Evolutionary conservation across 495 filamentous ascomycete species (phyloP).

Genomic region (Bombardia bombarda): DNA sequence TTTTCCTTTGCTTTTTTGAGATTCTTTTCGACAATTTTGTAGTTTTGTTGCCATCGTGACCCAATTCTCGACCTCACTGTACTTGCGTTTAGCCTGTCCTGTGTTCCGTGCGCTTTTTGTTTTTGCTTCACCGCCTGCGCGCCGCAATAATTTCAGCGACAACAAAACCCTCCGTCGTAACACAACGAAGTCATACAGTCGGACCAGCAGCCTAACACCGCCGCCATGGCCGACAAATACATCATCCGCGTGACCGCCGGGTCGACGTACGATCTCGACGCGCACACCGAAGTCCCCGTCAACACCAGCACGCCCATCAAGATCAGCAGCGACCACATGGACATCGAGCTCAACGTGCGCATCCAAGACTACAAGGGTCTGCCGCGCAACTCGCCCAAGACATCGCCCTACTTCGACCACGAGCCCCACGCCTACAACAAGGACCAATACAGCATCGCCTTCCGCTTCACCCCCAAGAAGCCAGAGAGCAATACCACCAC

Average conservation of each 20-base stretch:
- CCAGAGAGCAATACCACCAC: constrained; percentile 5
- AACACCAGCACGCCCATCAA: constrained; percentile 51
- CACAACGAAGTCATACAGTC: not conserved
- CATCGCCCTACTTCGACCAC: constrained; percentile 66
- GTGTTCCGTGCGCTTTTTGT: too few species aligned
- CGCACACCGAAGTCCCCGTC: constrained; percentile 62
- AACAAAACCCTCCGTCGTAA: not conserved
- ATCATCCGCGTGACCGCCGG: constrained; percentile 68
- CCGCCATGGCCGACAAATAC: constrained; percentile 60
- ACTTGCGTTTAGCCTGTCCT: too few species aligned
- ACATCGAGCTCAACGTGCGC: constrained; percentile 58
- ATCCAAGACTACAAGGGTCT: constrained; percentile 54
- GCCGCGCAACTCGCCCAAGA: constrained; percentile 47
- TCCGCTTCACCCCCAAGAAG: constrained; percentile 62
- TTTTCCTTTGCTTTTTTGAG: too few species aligned
- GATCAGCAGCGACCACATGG: constrained; percentile 53
- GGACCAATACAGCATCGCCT: constrained; percentile 76
- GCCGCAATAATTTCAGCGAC: not conserved
- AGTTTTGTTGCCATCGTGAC: too few species aligned
- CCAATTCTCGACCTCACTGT: too few species aligned
- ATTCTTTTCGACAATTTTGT: too few species aligned
- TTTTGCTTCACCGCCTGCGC: too few species aligned
- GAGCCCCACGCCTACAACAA: constrained; percentile 49
- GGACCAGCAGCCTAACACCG: too few species aligned
- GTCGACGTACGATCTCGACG: constrained; percentile 55